Evolutionary conservation across 495 filamentous ascomycete species (phyloP), one percentile per base, ranked within the genome.

Genomic region (Patellaria atrata): DNA sequence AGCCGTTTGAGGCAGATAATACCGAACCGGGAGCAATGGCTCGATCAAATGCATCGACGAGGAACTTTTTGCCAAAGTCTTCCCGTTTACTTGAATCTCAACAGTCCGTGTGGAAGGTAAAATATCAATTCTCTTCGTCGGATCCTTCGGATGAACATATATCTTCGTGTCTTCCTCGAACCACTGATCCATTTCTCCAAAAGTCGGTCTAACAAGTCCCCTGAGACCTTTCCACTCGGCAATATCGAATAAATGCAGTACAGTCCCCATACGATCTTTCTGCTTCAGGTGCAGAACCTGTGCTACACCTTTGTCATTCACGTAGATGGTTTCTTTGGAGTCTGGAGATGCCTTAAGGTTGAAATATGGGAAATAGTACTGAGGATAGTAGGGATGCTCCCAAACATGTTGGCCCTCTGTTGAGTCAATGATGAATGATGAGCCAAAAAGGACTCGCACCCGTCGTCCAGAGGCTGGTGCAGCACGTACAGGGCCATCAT

Each of bases 151-250:
- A 42, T 77, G 73, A 4, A 59, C 56, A 37, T 61, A 61, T 29
- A 77, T 65, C 4, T 55, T 63, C 14, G 55, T 52, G 36, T 74
- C 70, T 56, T 79, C 74, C 44, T 64, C 67, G 45, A 65, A 75
- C 71, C 71, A 78, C 12, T 58, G 56, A 41, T 71, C 65, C 11
- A 49, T 33, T 0, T 19, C 29, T 12, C 8, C 12, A 27, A 49
- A 49, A 14, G 41, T 38, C 13, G 42, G 31, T 21, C 43, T 44
- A 8, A 49, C 35, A 11, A 45, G 30, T n/a, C 35, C 28, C n/a
- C 35, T 36, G 10, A 49, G 22, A 12, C n/a, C n/a, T 26, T 26
- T 26, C n/a, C 23, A n/a, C n/a, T n/a, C n/a, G n/a, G n/a, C n/a
- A n/a, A n/a, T n/a, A n/a, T n/a, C n/a, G n/a, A n/a, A n/a, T n/a